phyloP scores from a whole-genome alignment of 305 asterid species.

The Fraxinus baroniana region DNA sequence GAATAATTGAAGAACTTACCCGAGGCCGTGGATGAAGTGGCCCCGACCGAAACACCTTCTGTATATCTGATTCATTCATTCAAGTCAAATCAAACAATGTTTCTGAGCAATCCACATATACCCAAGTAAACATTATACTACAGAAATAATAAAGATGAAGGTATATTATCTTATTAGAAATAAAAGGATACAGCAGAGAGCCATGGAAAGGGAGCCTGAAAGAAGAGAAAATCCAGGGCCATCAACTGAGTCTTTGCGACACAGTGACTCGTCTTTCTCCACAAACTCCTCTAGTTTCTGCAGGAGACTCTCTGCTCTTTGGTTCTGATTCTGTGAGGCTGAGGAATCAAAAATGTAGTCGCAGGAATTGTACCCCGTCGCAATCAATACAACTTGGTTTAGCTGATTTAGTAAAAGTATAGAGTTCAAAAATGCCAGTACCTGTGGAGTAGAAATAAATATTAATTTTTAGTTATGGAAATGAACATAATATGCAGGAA shows the following conservation, averaged over 20 bases:
- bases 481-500: neutral
- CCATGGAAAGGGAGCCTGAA: constrained; percentile 93
- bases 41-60: constrained; percentile 75
- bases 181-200: constrained; percentile 80
- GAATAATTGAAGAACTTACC: constrained; percentile 43
- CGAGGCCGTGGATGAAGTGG: constrained; percentile 91
- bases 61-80: constrained; percentile 58
- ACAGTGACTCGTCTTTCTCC: constrained; percentile 59
- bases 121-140: neutral
- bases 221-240: constrained; percentile 76
- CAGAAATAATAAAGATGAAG: constrained; percentile 1
- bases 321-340: constrained; percentile 42
- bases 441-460: constrained; percentile 39
- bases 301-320: constrained; percentile 66
- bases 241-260: constrained; percentile 54
- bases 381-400: constrained; percentile 85
- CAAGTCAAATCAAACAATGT: constrained; percentile 39
- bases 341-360: constrained; percentile 64
- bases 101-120: constrained; percentile 21
- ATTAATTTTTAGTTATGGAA: constrained; percentile 1
- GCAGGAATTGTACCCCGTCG: constrained; percentile 73
- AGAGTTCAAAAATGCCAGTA: constrained; percentile 73
- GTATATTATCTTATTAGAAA: neutral
- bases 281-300: constrained; percentile 71
- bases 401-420: constrained; percentile 69